Base-by-base conservation (phyloP, 148 eudicot genomes). In the Camellia lanceoleosa region DNA sequence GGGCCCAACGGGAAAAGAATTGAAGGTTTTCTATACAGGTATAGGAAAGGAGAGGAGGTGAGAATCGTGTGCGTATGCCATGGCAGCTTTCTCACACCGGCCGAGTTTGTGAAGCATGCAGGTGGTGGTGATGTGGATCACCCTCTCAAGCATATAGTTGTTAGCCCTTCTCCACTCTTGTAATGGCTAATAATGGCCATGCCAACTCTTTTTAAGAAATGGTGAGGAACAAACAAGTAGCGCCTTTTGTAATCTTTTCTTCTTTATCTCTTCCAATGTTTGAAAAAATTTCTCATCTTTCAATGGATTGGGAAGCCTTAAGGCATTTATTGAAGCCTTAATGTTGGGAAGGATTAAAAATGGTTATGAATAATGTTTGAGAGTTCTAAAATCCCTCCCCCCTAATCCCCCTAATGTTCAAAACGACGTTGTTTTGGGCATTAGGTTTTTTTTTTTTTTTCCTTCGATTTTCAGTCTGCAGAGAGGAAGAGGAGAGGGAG, bases 31-130 rank as follows among this genome's bases (percentile, higher is more conserved):
- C 79, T 91, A 14, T 91, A 91, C 80, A 67, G 79, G 72, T 91
- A 88, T 66, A 67, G 78, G 75, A 89, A 83, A 60, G 90, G 90
- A 41, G 95, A 88, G 74, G 87, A 88, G 68, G 85, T 88, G 77
- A 88, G 83, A 67, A 91, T 91, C 20, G 84, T 91, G 15, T 91
- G 92, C 38, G 91, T 91, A 2, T 89, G 95, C 82, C 95, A 91
- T 81, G 95, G 95, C 3, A 83, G 73, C 62, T 91, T 87, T 67
- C 81, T 85, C 54, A 65, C 95, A 38, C 95, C 95, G 1, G 88
- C 92, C 0, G 95, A 91, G 81, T 91, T 91, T 49, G 85, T 91
- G 38, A 87, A 82, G 83, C 95, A 91, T 71, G 95, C 88, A 20
- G 91, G 92, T 7, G 92, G 94, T 1, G 87, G 83, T 5, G 91